These are phyloP conservation scores for Erucastrum elatum DNA, from an alignment of 345 rosid genomes.

Conservation along the genomic window DNA sequence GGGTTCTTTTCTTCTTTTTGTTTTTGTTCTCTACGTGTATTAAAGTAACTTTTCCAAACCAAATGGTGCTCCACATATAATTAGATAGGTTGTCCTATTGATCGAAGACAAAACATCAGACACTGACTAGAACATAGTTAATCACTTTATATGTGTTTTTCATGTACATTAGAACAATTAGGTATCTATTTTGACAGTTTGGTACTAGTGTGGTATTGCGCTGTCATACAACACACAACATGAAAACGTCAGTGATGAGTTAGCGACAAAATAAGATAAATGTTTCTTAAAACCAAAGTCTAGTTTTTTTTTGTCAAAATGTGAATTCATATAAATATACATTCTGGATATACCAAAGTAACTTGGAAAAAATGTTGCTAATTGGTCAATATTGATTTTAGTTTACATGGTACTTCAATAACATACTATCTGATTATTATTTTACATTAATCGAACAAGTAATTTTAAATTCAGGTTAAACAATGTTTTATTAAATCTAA, in stretches of 20 bases:
- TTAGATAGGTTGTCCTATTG: conserved; percentile 31
- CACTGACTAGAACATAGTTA: conserved; percentile 28
- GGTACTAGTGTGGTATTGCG: background rate
- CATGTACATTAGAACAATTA: conserved; percentile 20
- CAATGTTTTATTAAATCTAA: too few species aligned
- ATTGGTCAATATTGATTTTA: too few species aligned
- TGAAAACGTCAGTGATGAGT: background rate
- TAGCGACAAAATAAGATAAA: background rate
- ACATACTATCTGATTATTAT: too few species aligned
- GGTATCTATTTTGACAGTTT: background rate
- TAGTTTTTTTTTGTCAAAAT: too few species aligned
- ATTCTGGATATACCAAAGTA: too few species aligned
- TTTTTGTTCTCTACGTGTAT: background rate
- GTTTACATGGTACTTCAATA: too few species aligned
- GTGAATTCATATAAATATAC: too few species aligned
- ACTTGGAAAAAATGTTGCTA: too few species aligned
- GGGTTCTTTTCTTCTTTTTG: conserved; percentile 4
- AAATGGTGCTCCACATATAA: conserved; percentile 39
- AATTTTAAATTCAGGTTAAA: too few species aligned
- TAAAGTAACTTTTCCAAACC: background rate
- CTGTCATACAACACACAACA: conserved; percentile 12
- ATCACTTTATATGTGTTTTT: conserved; percentile 23
- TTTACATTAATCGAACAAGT: too few species aligned
- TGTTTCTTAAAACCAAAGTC: background rate
- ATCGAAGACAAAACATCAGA: conserved; percentile 29